These are phyloP conservation scores for Trypanosoma brucei DNA, from an alignment of 208 protist species.

Conservation along the genomic window DNA sequence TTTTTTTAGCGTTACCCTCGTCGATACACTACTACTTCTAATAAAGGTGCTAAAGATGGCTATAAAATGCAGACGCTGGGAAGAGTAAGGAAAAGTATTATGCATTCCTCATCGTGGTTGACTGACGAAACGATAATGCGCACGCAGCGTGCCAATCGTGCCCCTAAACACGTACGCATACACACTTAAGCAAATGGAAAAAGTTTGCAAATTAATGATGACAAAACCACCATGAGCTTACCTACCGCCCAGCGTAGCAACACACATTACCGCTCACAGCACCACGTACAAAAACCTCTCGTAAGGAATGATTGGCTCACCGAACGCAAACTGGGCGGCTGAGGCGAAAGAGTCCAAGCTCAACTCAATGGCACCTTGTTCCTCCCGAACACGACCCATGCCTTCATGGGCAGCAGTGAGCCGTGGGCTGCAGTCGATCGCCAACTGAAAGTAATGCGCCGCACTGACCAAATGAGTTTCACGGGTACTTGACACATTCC, in stretches of 20 bases:
- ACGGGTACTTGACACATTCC: slow-evolving; percentile 25
- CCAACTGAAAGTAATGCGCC: slow-evolving; percentile 39
- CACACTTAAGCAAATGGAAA: not conserved
- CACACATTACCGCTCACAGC: not conserved
- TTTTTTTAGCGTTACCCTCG: too few species aligned
- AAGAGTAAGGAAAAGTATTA: too few species aligned
- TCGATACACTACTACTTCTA: too few species aligned
- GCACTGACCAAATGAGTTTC: slow-evolving; percentile 47
- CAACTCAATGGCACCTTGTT: slow-evolving; percentile 45
- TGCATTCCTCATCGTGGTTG: too few species aligned
- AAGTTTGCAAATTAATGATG: not conserved
- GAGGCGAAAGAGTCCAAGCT: slow-evolving; percentile 60
- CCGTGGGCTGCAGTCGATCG: slow-evolving; percentile 34
- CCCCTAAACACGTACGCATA: not conserved
- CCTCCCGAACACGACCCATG: slow-evolving; percentile 57
- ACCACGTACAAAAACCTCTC: slow-evolving; percentile 61
- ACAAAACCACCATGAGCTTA: not conserved
- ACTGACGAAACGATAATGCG: too few species aligned
- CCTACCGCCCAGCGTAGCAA: not conserved
- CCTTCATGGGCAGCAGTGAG: slow-evolving; percentile 43
- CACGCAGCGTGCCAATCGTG: not conserved
- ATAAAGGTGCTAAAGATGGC: too few species aligned
- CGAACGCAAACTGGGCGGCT: slow-evolving; percentile 41
- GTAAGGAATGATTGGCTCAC: slow-evolving; percentile 57
- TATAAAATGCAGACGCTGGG: too few species aligned